Evolutionary conservation across 805 yeast genomes (phyloP).

Genomic region (Saccharomycopsis guyanensis): DNA sequence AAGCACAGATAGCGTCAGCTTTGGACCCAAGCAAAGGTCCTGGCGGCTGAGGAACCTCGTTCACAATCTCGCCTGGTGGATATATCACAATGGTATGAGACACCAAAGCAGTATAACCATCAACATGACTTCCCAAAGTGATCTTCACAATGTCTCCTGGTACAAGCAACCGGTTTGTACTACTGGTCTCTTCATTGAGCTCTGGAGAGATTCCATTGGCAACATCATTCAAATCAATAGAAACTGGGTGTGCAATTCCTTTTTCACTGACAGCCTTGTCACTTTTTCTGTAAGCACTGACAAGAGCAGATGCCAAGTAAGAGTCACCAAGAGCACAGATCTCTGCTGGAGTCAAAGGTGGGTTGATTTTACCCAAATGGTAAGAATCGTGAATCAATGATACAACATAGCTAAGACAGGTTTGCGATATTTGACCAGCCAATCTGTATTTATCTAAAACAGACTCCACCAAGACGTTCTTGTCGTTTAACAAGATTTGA

Average conservation of each 20-base stretch:
- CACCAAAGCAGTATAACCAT: conserved; percentile 84
- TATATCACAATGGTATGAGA: conserved; percentile 84
- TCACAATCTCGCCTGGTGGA: conserved; percentile 47
- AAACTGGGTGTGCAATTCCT: conserved; percentile 90
- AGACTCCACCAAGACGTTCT: conserved; percentile 53
- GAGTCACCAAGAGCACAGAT: conserved; percentile 80
- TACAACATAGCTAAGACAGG: conserved; percentile 61
- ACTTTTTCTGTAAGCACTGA: conserved; percentile 47
- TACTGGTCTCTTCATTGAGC: conserved; percentile 30
- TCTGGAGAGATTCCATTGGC: conserved; percentile 83
- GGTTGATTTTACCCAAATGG: conserved; percentile 44
- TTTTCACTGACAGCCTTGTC: conserved; percentile 62
- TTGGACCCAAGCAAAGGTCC: conserved; percentile 79
- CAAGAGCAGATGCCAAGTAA: conserved; percentile 53
- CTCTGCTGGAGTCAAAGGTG: conserved; percentile 50
- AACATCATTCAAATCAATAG: conserved; percentile 76
- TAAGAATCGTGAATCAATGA: conserved; percentile 66
- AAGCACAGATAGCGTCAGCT: conserved; percentile 87
- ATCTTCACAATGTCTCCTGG: conserved; percentile 85
- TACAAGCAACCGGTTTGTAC: conserved; percentile 31
- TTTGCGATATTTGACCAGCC: conserved; percentile 86
- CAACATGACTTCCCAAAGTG: conserved; percentile 83
- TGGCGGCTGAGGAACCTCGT: conserved; percentile 26
- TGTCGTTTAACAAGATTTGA: conserved; percentile 61
- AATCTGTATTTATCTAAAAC: conserved; percentile 76